Evolutionary conservation across 163 green algal genomes (phyloP), one percentile per base, ranked within the genome.

Genomic region (Scenedesmus sp.): DNA sequence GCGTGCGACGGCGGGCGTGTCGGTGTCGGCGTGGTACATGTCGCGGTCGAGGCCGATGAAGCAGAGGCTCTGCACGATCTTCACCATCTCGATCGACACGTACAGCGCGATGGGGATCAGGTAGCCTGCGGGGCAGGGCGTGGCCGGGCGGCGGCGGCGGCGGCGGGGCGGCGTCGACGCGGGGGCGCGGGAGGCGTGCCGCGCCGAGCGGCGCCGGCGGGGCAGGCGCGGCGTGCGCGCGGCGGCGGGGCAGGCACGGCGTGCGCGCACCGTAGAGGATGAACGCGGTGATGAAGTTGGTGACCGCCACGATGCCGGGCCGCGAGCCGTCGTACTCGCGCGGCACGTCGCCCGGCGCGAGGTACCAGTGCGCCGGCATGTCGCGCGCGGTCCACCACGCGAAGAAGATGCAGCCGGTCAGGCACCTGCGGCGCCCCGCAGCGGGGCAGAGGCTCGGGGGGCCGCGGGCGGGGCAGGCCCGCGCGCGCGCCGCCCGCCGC

Each of bases 21-120:
- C 88, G 18, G 81, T 93, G 36, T 94, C 87, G 9, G 70, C 57
- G 76, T 95, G 82, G 84, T 96, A 97, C 91, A 98, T 97, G 6
- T 83, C 60, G 31, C 84, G 75, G 82, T 97, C 94, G 0, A 65
- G 42, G 50, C 89, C 89, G 50, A 98, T 96, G 80, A 96, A 96
- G 3, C 88, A 76, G 63, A 92, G 87, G 33, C 63, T 79, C 82
- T 96, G 91, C 36, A 89, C 70, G 28, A 97, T 84, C 83, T 97
- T 97, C 53, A 97, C 90, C 76, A 98, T 92, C 84, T 98, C 94
- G n/a, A 98, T 88, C 17, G 91, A 93, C 17, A 98, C 94, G 79
- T 98, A 98, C 58, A 98, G 89, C 11, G 90, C 95, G 71, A 98
- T 98, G 54, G 94, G 94, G 64, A 98, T 97, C 39, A 98, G 88